Evolutionary conservation across 2,329 filamentous ascomycete species (phyloP).

Genomic region (Cytospora piceae): DNA sequence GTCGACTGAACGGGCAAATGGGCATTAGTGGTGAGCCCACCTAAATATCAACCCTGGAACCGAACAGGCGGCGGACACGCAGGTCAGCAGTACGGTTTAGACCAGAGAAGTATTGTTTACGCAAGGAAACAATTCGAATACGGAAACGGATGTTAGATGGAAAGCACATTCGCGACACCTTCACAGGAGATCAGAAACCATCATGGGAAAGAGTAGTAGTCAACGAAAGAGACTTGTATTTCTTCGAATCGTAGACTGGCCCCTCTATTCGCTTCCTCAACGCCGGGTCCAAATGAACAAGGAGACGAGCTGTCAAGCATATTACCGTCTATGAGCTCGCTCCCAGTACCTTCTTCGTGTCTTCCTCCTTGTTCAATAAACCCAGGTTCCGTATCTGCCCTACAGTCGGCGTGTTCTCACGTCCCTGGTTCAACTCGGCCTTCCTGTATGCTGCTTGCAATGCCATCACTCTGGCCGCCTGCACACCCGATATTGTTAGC

Average conservation of each 20-base stretch:
- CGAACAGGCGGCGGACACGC: neutral
- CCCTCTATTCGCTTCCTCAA: constrained; percentile 11
- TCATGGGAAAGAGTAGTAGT: neutral
- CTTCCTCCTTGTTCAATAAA: constrained; percentile 80
- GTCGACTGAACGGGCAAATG: neutral
- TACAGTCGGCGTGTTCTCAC: constrained; percentile 80
- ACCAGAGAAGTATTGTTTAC: neutral
- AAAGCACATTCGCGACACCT: neutral
- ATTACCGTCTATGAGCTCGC: constrained; percentile 33
- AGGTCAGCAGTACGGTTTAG: neutral
- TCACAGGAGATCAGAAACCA: neutral
- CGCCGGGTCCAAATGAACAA: constrained; percentile 10
- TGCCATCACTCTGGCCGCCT: constrained; percentile 78
- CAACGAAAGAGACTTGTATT: neutral
- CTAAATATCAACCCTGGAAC: neutral
- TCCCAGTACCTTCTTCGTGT: constrained; percentile 65
- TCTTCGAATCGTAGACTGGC: neutral
- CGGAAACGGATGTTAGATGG: neutral
- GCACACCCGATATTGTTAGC: constrained; percentile 27
- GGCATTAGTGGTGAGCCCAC: neutral
- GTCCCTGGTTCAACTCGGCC: constrained; percentile 71
- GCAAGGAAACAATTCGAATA: neutral
- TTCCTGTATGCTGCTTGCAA: constrained; percentile 87
- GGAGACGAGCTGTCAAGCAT: neutral
- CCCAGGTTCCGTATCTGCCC: constrained; percentile 88